Base-by-base conservation (phyloP, 1,139 yeast genomes). In the Kodamaea arcana region DNA sequence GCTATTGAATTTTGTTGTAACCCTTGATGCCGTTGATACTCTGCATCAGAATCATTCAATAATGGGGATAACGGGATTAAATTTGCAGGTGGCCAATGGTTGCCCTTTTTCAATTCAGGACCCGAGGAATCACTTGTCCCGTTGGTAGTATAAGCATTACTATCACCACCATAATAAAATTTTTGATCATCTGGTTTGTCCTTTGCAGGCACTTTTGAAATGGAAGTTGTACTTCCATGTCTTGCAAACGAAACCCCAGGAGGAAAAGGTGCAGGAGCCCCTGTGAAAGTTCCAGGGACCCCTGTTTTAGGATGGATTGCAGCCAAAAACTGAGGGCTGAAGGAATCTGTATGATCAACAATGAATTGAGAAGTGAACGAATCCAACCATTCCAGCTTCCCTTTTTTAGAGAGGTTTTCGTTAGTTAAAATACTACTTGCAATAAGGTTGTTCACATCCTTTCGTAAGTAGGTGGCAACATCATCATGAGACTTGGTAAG, bases 1-100 rank as follows among this genome's bases (percentile, higher is more conserved):
- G 10, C 6, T 6, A 25, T 25, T 12, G 28, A 15, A 14, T 25
- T 25, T 14, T 25, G 28, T n/a, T 8, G 26, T 14, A 11, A 14
- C 12, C 12, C 14, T 24, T 8, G 23, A 8, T 20, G 26, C 7
- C 11, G 12, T n/a, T 15, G 17, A 25, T 25, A 23, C 12, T 59
- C 64, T 4, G 49, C 47, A 24, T 60, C 65, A 9, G 54, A 47
- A 34, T 62, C 70, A 36, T 65, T 65, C 14, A 65, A 44, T 21
- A 65, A 46, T 5, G 70, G 70, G 9, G 67, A 60, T 30, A 65
- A 50, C 4, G 69, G 69, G 14, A 65, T 64, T 21, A 58, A 41
- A 39, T 56, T 56, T 24, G 32, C 28, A 25, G 12, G 12, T 15
- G 12, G 28, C 60, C 58, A 55, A 25, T 40, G 47, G 29, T 43